phyloP scores from a whole-genome alignment of 495 filamentous ascomycete genomes.

The Aspergillus egyptiacus region DNA sequence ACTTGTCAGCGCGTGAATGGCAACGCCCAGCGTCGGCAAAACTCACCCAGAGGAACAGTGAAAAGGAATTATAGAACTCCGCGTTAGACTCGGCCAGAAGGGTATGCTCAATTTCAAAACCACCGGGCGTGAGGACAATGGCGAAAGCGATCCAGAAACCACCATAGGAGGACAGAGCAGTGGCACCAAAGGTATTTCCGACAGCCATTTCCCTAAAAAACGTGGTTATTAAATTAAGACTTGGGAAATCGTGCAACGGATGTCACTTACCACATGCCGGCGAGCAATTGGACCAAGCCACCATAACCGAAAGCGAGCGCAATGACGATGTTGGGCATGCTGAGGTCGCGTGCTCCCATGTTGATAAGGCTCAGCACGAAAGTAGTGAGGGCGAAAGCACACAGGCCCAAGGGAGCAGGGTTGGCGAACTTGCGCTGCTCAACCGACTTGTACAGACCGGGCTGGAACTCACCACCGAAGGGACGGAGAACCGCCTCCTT shows the following conservation, averaged over 20 bases:
- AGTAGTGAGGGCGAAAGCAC: conserved; percentile 91
- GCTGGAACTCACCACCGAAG: conserved; percentile 96
- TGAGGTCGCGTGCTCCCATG: conserved; percentile 56
- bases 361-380: conserved; percentile 89
- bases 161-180: conserved; percentile 91
- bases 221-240: not conserved
- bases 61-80: conserved; percentile 63
- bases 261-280: conserved; percentile 90
- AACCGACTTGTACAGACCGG: conserved; percentile 76
- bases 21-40: not conserved
- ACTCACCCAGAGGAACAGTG: conserved; percentile 75
- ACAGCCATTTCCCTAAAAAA: conserved; percentile 87
- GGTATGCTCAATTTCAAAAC: conserved; percentile 50
- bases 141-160: conserved; percentile 95
- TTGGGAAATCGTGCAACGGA: no score
- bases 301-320: conserved; percentile 72
- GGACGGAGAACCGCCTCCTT: conserved; percentile 60
- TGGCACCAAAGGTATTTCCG: conserved; percentile 97
- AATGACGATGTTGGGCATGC: conserved; percentile 61
- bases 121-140: conserved; percentile 79
- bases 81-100: conserved; percentile 16
- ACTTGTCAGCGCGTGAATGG: conserved; percentile 10
- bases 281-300: conserved; percentile 85
- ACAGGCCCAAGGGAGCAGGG: conserved; percentile 78
- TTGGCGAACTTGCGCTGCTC: conserved; percentile 79